A percentile compares a stretch with the other conserved stretches of the same genome.
Evolutionary conservation across 306 rosid species (phyloP).

Genomic region (Echinosophora koreensis): DNA sequence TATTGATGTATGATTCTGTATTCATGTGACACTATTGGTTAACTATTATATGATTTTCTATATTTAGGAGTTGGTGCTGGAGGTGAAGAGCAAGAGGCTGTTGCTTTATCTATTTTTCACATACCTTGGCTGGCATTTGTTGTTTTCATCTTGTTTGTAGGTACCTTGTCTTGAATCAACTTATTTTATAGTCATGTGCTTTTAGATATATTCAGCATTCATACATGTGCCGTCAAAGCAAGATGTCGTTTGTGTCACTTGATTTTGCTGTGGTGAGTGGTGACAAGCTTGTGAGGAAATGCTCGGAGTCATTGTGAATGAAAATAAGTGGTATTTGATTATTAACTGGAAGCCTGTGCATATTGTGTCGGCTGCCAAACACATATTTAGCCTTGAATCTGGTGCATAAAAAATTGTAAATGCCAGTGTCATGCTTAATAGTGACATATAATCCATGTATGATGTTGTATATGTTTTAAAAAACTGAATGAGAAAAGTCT

Average conservation of each 20-base stretch:
- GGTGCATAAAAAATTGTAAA: background rate
- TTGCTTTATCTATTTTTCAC: slow-evolving; percentile 72
- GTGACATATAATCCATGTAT: slow-evolving; percentile 20
- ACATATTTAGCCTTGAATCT: background rate
- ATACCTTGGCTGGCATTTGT: slow-evolving; percentile 77
- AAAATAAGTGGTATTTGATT: slow-evolving; percentile 20
- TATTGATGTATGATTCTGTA: slow-evolving; percentile 11
- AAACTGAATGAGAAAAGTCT: slow-evolving; percentile 29
- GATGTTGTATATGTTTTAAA: slow-evolving; percentile 4
- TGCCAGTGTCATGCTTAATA: slow-evolving; percentile 11
- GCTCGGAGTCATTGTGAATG: slow-evolving; percentile 28
- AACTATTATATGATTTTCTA: slow-evolving; percentile 22
- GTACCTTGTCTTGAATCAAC: slow-evolving; percentile 72
- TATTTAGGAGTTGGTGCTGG: slow-evolving; percentile 92
- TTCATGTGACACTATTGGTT: background rate
- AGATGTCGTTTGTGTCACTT: background rate
- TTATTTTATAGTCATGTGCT: slow-evolving; percentile 35
- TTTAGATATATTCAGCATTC: slow-evolving; percentile 31
- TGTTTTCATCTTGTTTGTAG: slow-evolving; percentile 89
- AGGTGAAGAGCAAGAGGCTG: slow-evolving; percentile 84
- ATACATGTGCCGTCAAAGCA: slow-evolving; percentile 4
- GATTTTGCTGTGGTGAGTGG: slow-evolving; percentile 17
- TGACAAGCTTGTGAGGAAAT: slow-evolving; percentile 32
- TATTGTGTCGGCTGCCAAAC: background rate
- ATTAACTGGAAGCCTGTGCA: background rate